Evolutionary conservation across 768 basidiomycete genomes (phyloP).

Genomic region (Trametes gibbosa): DNA sequence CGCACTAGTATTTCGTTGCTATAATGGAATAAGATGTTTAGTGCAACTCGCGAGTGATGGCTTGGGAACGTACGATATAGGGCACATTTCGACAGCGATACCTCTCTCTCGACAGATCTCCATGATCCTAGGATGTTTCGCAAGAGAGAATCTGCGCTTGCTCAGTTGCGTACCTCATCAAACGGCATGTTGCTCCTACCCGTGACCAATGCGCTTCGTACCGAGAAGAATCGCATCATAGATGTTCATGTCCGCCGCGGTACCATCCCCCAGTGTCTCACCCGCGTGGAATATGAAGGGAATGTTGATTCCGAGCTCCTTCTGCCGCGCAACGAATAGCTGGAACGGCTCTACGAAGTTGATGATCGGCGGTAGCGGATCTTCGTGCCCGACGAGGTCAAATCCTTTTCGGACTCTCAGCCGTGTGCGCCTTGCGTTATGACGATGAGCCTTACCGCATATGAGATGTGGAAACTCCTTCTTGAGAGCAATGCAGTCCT

Average conservation of each 20-base stretch:
- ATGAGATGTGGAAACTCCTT: conserved; percentile 72
- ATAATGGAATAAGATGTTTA: background rate
- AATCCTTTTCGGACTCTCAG: conserved; percentile 33
- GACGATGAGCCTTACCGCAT: conserved; percentile 39
- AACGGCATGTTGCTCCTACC: conserved; percentile 37
- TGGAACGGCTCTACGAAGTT: conserved; percentile 61
- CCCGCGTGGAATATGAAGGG: conserved; percentile 81
- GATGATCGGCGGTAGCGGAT: conserved; percentile 52
- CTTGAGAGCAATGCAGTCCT: conserved; percentile 72
- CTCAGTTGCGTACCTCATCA: background rate
- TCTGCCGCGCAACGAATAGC: conserved; percentile 53
- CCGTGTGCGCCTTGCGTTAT: too few relatives aligned
- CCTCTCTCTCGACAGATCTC: conserved; percentile 57
- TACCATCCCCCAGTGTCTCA: conserved; percentile 77
- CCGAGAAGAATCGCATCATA: conserved; percentile 78
- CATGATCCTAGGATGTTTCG: conserved; percentile 72
- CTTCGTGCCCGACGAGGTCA: conserved; percentile 75
- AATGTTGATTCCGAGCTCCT: conserved; percentile 56
- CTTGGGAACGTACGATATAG: conserved; percentile 61
- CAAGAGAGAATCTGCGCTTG: conserved; percentile 55
- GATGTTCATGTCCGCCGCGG: conserved; percentile 63
- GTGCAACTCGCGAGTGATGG: background rate
- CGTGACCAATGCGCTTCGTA: conserved; percentile 79
- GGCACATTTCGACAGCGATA: conserved; percentile 74
- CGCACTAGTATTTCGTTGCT: conserved; percentile 68